phyloP scores from a whole-genome alignment of 805 yeast genomes.

The Candida loeiensis region DNA sequence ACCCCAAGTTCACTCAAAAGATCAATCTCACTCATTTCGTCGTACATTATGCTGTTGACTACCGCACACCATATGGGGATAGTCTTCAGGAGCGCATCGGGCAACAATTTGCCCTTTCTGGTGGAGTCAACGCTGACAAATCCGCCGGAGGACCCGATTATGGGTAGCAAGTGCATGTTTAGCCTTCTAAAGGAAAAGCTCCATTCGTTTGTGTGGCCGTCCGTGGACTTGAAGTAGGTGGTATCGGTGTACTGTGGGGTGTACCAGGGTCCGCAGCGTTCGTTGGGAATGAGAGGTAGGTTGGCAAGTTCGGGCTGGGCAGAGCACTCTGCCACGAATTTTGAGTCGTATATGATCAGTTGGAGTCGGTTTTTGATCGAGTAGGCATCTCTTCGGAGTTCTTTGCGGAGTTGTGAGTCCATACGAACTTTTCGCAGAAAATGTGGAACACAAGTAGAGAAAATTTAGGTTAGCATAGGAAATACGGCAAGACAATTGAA shows the following conservation, averaged over 20 bases:
- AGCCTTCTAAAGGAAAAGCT: constrained; percentile 68
- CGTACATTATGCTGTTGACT: constrained; percentile 52
- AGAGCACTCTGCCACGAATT: constrained; percentile 39
- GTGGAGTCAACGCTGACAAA: constrained; percentile 76
- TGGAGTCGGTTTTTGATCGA: constrained; percentile 59
- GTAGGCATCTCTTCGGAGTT: constrained; percentile 47
- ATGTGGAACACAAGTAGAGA: too few relatives aligned
- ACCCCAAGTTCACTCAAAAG: constrained; percentile 1
- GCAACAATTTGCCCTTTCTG: constrained; percentile 76
- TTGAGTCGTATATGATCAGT: constrained; percentile 64
- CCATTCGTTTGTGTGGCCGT: constrained; percentile 86
- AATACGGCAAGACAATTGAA: background rate
- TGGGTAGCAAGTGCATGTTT: constrained; percentile 64
- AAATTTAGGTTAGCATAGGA: background rate
- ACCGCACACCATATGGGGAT: constrained; percentile 92
- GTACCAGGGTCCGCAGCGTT: constrained; percentile 88
- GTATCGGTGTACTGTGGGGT: constrained; percentile 44
- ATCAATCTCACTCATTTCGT: constrained; percentile 14
- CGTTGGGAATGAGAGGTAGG: constrained; percentile 64
- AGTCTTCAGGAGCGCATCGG: constrained; percentile 84
- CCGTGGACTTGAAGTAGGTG: constrained; percentile 84
- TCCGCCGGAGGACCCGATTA: constrained; percentile 44
- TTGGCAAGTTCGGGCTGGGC: constrained; percentile 9
- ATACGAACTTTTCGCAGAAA: background rate
- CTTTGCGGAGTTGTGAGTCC: constrained; percentile 13